A percentile compares a stretch with the other conserved stretches of the same genome.
phyloP scores from a whole-genome alignment of 306 rosid genomes.

The Prinsepia uniflora region DNA sequence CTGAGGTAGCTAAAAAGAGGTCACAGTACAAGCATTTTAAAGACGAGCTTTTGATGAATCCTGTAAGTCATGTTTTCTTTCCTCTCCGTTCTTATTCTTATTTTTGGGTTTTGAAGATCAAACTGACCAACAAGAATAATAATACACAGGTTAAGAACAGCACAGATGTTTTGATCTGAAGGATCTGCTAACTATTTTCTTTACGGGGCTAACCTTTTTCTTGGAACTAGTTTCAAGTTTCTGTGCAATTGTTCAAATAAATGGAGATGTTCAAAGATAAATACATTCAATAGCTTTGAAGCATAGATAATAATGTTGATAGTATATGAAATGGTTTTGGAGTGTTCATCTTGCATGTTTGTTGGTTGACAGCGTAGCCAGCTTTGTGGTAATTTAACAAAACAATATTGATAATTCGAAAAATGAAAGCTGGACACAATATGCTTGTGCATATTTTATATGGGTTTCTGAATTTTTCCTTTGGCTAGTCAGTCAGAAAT shows the following conservation, averaged over 20 bases:
- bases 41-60: slow-evolving; percentile 92
- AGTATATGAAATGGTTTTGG: background rate
- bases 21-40: slow-evolving; percentile 88
- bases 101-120: background rate
- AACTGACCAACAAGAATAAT: background rate
- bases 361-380: background rate
- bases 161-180: background rate
- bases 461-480: slow-evolving; percentile 67
- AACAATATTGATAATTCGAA: background rate
- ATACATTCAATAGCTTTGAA: background rate
- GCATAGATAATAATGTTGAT: background rate
- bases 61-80: slow-evolving; percentile 59
- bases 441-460: slow-evolving; percentile 13
- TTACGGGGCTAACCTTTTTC: background rate
- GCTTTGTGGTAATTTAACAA: background rate
- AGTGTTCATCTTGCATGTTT: background rate
- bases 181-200: background rate
- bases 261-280: background rate
- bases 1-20: slow-evolving; percentile 89
- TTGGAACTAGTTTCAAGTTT: background rate
- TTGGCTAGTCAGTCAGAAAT: slow-evolving; percentile 99
- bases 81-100: background rate
- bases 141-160: background rate
- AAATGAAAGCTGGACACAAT: background rate
- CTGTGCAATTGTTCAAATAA: background rate